Evolutionary conservation across 1,284 basidiomycete species (phyloP), one percentile per base, ranked within the genome.

Genomic region (Somion occarium): DNA sequence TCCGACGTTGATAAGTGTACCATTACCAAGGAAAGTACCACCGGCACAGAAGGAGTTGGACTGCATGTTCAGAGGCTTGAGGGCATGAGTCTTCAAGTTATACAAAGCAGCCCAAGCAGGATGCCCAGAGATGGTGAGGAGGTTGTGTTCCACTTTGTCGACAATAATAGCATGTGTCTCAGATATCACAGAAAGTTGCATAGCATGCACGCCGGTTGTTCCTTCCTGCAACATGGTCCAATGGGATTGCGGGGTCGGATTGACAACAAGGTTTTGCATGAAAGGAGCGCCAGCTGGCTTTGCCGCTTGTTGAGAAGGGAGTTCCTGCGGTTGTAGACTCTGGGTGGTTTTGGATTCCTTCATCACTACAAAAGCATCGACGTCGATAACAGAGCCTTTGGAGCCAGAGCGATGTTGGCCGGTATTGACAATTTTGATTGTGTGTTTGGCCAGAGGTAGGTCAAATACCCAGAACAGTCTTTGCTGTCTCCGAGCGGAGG

Each of bases 11-110:
- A 90, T 69, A 26, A 91, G 64, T 0, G 87, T 88, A 1, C 88
- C 89, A 57, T 90, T 88, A 38, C 81, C 66, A 27, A 90, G 67
- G 66, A 90, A 91, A 2, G 80, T 74, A 15, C 91, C 91, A 23
- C 88, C 88, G 4, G 91, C 91, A 63, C 91, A 93, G 70, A 93
- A 93, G n/a, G 88, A 91, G 64, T 93, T 92, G 0, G 88, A 90
- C 58, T 79, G 67, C 65, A 91, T 74, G 37, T 73, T 63, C 22
- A 93, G 71, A 38, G 90, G 80, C 37, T 73, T 78, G 49, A 89
- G 72, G 2, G 75, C 72, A 56, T 85, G 75, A 1, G 80, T 82
- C 25, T 80, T 64, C 51, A 91, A 69, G 64, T 91, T 80, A 66
- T 84, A 92, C 19, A 91, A 63, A 1, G 82, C 80, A 0, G 76